Evolutionary conservation across 2,329 filamentous ascomycete species (phyloP).

Genomic region (Mycosphaerella arachidis): DNA sequence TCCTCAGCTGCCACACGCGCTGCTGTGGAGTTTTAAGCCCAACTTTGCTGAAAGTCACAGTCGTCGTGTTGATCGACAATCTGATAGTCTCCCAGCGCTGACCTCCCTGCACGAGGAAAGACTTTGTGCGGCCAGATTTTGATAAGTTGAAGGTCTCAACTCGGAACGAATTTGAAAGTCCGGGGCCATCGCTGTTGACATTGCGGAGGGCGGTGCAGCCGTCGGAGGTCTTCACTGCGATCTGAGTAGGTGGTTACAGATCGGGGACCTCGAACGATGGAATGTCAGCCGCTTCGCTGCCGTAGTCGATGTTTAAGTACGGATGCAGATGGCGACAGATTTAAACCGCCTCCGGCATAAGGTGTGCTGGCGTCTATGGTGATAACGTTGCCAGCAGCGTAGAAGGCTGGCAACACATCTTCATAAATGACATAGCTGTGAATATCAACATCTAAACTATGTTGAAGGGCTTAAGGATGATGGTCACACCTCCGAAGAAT

Average conservation of each 20-base stretch:
- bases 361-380: neutral
- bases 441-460: neutral
- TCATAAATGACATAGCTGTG: conserved; percentile 13
- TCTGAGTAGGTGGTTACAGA: conserved; percentile 28
- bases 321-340: neutral
- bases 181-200: conserved; percentile 33
- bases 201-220: conserved; percentile 28
- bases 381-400: neutral
- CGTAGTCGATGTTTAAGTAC: conserved; percentile 21
- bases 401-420: conserved; percentile 6
- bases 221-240: conserved; percentile 38
- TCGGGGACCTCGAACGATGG: conserved; percentile 32
- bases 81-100: conserved; percentile 40
- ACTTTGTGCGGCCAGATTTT: conserved; percentile 25
- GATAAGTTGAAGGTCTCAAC: conserved; percentile 40
- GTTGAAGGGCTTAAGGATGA: neutral
- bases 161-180: conserved; percentile 35
- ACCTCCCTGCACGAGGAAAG: conserved; percentile 39
- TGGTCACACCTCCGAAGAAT: neutral
- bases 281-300: conserved; percentile 33
- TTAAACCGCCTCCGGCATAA: neutral
- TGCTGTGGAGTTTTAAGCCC: conserved; percentile 33
- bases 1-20: conserved; percentile 20
- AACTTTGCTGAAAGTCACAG: conserved; percentile 31
- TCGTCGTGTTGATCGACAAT: conserved; percentile 34